A percentile compares a stretch with the other conserved stretches of the same genome.
These are phyloP conservation scores for Spathaspora girioi DNA, from an alignment of 805 yeast species.

Conservation along the genomic window DNA sequence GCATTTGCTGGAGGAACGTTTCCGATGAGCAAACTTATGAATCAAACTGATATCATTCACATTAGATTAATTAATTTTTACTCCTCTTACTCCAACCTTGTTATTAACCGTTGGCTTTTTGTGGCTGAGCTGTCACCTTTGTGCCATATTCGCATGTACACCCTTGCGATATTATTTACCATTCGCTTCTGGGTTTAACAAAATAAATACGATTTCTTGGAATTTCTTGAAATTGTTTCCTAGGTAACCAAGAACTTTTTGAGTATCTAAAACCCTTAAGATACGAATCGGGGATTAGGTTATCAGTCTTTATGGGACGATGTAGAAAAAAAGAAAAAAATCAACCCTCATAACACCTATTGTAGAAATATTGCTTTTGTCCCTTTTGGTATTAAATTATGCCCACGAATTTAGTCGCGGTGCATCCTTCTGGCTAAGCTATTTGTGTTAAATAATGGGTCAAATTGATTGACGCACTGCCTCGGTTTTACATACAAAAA, in stretches of 20 bases:
- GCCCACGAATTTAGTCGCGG: not conserved
- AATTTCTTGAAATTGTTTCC: too few species aligned
- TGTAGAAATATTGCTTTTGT: not conserved
- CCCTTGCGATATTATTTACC: not conserved
- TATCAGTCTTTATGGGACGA: too few species aligned
- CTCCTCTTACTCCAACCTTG: not conserved
- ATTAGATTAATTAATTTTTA: too few species aligned
- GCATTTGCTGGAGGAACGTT: not conserved
- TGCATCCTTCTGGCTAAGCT: not conserved
- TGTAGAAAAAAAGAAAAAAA: too few species aligned
- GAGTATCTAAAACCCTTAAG: too few species aligned
- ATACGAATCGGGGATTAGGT: too few species aligned
- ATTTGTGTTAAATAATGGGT: not conserved
- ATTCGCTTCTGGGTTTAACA: not conserved
- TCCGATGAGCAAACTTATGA: not conserved
- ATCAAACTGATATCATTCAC: not conserved
- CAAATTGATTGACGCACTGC: not conserved
- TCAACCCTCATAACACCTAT: not conserved
- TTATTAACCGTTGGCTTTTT: not conserved
- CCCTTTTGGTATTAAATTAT: not conserved
- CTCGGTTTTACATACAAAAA: not conserved
- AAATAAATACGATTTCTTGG: not conserved
- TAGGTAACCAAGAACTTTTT: too few species aligned
- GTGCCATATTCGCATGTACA: not conserved
- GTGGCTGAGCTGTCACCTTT: not conserved